Base-by-base conservation (phyloP, 352 stramenopile genomes). In the Ochromonadaceae sp. region DNA sequence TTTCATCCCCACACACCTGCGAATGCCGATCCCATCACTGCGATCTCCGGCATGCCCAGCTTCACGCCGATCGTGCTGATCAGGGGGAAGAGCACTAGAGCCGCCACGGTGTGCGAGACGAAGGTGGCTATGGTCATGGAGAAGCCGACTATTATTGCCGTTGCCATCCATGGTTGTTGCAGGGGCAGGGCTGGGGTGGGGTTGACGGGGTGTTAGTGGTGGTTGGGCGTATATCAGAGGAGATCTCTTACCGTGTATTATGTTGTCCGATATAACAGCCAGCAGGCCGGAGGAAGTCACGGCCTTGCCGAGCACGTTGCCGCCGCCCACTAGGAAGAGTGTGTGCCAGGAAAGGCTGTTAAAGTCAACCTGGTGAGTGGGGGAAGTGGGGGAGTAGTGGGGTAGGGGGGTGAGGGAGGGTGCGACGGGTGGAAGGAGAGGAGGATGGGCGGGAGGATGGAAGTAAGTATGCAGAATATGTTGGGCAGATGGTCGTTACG, bases 321-420 rank as follows among this genome's bases (percentile, higher is more conserved):
- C 83, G 32, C 85, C 85, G 9, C 85, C 85, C 32, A 93, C 89
- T 22, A 93, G 68, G 65, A 92, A 93, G 14, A 93, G 73, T 59
- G 90, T 92, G 67, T 93, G 85, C 85, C 85, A 93, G 17, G 83
- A 91, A 60, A 93, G 90, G 47, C 81, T 91, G 66, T 93, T 92
- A 66, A 93, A 91, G 71, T 93, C 85, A 32, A 92, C 88, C 71
- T 92, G 80, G 20, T 17, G 52, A 7, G n/a, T 39, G 46, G 46
- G 30, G 46, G 46, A 39, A 34, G 52, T 0, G 2, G 48, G 48
- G 48, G 20, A 42, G 7, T 20, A 56, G 32, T n/a, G n/a, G 20
- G n/a, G n/a, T 46, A 46, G 40, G 40, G n/a, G n/a, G 20, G 40
- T 46, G 40, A n/a, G 40, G n/a, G 40, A n/a, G 40, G 40, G n/a